These are phyloP conservation scores for Stereocaulon alpinum DNA, from an alignment of 495 filamentous ascomycete species.

Conservation along the genomic window DNA sequence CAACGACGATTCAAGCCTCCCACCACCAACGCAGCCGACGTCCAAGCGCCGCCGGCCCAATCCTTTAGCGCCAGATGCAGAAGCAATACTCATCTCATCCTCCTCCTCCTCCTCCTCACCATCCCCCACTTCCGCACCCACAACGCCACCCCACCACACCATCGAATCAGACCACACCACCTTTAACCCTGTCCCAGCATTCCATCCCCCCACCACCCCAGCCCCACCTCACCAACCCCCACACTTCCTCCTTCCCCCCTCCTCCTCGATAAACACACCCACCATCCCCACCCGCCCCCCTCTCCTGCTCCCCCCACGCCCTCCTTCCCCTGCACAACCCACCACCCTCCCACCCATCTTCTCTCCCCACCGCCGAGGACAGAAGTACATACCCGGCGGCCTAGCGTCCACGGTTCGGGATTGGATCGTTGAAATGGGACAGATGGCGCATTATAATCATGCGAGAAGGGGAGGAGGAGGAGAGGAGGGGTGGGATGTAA, in stretches of 20 bases:
- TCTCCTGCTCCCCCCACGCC: conserved; percentile 5
- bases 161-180: neutral
- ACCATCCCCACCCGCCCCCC: conserved; percentile 4
- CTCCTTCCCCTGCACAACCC: neutral
- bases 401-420: conserved; percentile 27
- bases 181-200: neutral
- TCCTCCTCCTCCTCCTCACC: conserved; percentile 5
- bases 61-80: conserved; percentile 4
- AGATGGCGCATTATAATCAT: conserved; percentile 1
- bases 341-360: conserved; percentile 22
- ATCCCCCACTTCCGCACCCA: conserved; percentile 5
- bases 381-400: conserved; percentile 30
- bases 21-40: neutral
- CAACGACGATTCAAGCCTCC: neutral
- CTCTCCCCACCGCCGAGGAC: conserved; percentile 29
- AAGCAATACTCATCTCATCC: conserved; percentile 9
- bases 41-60: conserved; percentile 12
- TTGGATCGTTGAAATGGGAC: conserved; percentile 28
- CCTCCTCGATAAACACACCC: neutral
- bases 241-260: conserved; percentile 6
- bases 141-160: conserved; percentile 4
- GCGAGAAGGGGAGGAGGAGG: neutral
- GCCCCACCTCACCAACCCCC: neutral
- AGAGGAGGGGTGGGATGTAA: neutral
- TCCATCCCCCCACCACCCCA: neutral